These are phyloP conservation scores for Sclerospora graminicola DNA, from an alignment of 352 stramenopile genomes.

Conservation along the genomic window DNA sequence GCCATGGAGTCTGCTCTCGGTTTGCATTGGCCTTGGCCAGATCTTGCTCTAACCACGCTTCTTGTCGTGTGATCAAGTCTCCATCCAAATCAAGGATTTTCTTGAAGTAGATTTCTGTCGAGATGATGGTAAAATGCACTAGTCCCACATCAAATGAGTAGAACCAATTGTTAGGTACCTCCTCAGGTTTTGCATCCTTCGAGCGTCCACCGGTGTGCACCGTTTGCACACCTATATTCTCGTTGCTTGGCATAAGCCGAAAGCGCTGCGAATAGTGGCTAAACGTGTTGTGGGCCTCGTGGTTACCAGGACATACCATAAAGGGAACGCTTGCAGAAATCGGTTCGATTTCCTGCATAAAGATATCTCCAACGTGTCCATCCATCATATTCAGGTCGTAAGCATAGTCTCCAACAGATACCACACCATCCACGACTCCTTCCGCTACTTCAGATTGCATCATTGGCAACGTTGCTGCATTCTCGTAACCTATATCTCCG, in stretches of 20 bases:
- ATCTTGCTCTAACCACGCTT: slow-evolving; percentile 58
- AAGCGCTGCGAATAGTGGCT: slow-evolving; percentile 83
- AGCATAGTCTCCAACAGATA: slow-evolving; percentile 85
- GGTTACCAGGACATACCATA: slow-evolving; percentile 87
- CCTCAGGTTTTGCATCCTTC: slow-evolving; percentile 12
- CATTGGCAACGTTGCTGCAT: slow-evolving; percentile 80
- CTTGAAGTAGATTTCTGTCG: slow-evolving; percentile 86
- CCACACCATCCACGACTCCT: slow-evolving; percentile 60
- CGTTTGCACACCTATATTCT: slow-evolving; percentile 49
- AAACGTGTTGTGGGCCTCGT: slow-evolving; percentile 82
- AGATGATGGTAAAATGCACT: slow-evolving; percentile 81
- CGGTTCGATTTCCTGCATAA: slow-evolving; percentile 85
- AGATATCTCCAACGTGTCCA: slow-evolving; percentile 80
- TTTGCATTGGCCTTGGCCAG: slow-evolving; percentile 56
- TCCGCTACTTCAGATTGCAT: slow-evolving; percentile 81
- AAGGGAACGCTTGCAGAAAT: slow-evolving; percentile 79
- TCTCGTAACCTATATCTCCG: slow-evolving; percentile 84
- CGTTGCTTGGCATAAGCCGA: slow-evolving; percentile 72
- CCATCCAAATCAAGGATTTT: slow-evolving; percentile 40
- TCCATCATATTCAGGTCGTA: slow-evolving; percentile 81
- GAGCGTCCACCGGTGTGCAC: slow-evolving; percentile 28
- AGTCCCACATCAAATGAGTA: slow-evolving; percentile 83
- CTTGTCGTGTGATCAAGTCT: slow-evolving; percentile 42
- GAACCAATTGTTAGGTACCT: slow-evolving; percentile 84
- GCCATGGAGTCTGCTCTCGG: slow-evolving; percentile 56